These are phyloP conservation scores for Leishmania guyanensis DNA, from an alignment of 208 protist species.

Conservation along the genomic window DNA sequence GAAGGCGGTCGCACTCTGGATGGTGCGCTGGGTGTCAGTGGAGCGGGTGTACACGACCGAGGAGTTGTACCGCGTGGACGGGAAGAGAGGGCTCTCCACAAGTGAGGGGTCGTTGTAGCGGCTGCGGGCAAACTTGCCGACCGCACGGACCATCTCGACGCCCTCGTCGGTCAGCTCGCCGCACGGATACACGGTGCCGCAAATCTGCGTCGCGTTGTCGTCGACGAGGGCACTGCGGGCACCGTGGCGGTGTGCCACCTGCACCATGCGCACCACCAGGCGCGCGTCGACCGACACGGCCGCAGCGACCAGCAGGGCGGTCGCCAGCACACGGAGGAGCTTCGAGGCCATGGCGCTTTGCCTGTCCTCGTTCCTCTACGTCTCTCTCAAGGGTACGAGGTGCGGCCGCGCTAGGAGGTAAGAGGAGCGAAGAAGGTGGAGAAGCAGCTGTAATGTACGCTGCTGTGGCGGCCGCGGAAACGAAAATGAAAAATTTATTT, in stretches of 20 bases:
- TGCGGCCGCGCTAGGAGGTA: background rate
- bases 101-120: conserved; percentile 47
- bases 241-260: conserved; percentile 61
- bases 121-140: conserved; percentile 40
- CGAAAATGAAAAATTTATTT: background rate
- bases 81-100: conserved; percentile 47
- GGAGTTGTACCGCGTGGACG: conserved; percentile 39
- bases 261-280: conserved; percentile 39
- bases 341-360: conserved; percentile 2
- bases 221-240: conserved; percentile 25
- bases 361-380: background rate
- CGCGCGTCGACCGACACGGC: conserved; percentile 22
- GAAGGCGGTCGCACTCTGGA: conserved; percentile 62
- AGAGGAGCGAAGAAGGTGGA: background rate
- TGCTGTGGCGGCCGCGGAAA: background rate
- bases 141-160: conserved; percentile 36
- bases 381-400: background rate
- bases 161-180: conserved; percentile 45
- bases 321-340: conserved; percentile 5
- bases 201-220: conserved; percentile 38
- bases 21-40: conserved; percentile 49
- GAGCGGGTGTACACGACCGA: conserved; percentile 61
- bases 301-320: conserved; percentile 16
- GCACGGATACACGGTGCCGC: conserved; percentile 41
- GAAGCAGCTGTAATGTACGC: background rate